phyloP scores from a whole-genome alignment of 2,329 filamentous ascomycete species.

The Colletotrichum lindemuthianum region DNA sequence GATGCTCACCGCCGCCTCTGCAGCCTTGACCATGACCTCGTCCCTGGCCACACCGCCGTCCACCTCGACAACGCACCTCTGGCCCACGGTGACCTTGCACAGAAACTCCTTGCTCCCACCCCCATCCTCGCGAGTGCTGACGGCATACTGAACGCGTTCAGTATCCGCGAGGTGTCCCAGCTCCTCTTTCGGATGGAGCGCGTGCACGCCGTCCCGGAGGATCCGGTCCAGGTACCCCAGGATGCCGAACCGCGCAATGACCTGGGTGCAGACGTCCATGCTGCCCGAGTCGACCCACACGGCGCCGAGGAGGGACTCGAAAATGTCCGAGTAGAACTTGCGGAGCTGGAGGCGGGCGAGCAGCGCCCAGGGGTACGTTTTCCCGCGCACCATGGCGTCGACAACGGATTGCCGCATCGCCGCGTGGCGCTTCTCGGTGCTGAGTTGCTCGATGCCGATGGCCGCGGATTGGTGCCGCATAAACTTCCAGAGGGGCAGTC shows the following conservation, averaged over 20 bases:
- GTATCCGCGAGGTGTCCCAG: constrained; percentile 67
- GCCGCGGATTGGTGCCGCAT: constrained; percentile 67
- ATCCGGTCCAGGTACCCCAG: constrained; percentile 70
- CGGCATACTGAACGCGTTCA: constrained; percentile 64
- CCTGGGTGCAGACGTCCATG: constrained; percentile 64
- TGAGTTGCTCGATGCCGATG: constrained; percentile 58
- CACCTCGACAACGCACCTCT: constrained; percentile 55
- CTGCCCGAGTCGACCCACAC: constrained; percentile 83
- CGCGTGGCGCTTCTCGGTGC: constrained; percentile 56
- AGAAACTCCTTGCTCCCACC: constrained; percentile 43
- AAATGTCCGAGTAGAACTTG: constrained; percentile 86
- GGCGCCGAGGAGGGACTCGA: constrained; percentile 84
- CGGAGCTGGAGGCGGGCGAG: constrained; percentile 72
- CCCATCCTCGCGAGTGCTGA: constrained; percentile 41
- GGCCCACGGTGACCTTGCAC: constrained; percentile 63
- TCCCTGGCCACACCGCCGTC: constrained; percentile 57
- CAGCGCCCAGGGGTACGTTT: constrained; percentile 79
- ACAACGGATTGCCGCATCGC: constrained; percentile 60
- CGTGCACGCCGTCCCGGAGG: constrained; percentile 66
- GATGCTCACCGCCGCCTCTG: constrained; percentile 58
- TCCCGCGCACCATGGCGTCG: constrained; percentile 58
- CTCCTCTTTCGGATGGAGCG: constrained; percentile 73
- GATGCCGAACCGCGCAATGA: constrained; percentile 74
- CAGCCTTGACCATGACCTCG: constrained; percentile 66
- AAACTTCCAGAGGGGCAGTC: constrained; percentile 72